These are phyloP conservation scores for Globisporangium cylindrosporum DNA, from an alignment of 352 stramenopile genomes.

Conservation along the genomic window DNA sequence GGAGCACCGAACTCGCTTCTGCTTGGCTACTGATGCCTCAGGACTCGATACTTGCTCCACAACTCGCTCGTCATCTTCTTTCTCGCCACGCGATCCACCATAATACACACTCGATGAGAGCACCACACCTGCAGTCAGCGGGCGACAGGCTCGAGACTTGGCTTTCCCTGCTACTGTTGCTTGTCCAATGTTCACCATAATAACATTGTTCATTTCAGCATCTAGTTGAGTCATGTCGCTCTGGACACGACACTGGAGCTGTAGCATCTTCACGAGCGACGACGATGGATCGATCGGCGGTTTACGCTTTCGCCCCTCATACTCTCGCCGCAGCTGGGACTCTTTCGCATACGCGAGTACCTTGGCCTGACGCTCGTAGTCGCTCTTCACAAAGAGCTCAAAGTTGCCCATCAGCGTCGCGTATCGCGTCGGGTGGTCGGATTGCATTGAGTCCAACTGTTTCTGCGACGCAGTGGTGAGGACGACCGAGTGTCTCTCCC, in stretches of 20 bases:
- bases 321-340: slow-evolving; percentile 25
- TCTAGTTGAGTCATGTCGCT: slow-evolving; percentile 22
- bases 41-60: not conserved
- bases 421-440: slow-evolving; percentile 44
- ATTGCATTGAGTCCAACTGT: slow-evolving; percentile 44
- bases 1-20: slow-evolving; percentile 29
- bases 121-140: slow-evolving; percentile 7
- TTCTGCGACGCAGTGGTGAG: slow-evolving; percentile 35
- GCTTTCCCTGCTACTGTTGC: not conserved
- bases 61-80: not conserved
- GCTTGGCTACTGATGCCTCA: not conserved
- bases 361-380: slow-evolving; percentile 25
- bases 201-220: not conserved
- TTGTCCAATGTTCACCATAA: not conserved
- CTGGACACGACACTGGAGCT: slow-evolving; percentile 30
- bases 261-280: slow-evolving; percentile 22
- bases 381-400: slow-evolving; percentile 37
- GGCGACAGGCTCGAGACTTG: not conserved
- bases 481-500: slow-evolving; percentile 51
- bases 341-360: slow-evolving; percentile 34
- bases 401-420: slow-evolving; percentile 36
- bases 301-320: slow-evolving; percentile 30
- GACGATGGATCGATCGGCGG: slow-evolving; percentile 29
- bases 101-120: not conserved
- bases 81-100: not conserved